Evolutionary conservation across 2,329 filamentous ascomycete species (phyloP).

Genomic region (Diaporthe batatas): DNA sequence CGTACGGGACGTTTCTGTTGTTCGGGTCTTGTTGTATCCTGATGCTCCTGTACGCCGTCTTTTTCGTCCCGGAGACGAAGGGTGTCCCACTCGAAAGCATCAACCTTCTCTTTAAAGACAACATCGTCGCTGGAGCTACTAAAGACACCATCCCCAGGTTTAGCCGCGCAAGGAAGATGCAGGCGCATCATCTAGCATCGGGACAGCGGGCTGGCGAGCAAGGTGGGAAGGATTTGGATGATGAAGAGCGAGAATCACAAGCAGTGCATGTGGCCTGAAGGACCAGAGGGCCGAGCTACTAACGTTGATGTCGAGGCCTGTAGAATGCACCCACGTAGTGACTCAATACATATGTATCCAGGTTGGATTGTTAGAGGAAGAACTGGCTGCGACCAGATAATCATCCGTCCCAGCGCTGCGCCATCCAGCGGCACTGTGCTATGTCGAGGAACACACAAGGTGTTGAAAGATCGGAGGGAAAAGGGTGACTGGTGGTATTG

Average conservation of each 20-base stretch:
- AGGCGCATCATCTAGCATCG: slow-evolving; percentile 17
- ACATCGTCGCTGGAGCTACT: slow-evolving; percentile 40
- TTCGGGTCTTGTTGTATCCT: slow-evolving; percentile 62
- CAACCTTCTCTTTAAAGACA: slow-evolving; percentile 39
- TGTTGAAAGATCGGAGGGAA: not conserved
- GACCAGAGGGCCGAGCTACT: not conserved
- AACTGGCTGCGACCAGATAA: no score
- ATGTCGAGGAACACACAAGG: not conserved
- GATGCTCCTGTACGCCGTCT: slow-evolving; percentile 61
- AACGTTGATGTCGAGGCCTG: not conserved
- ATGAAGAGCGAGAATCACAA: slow-evolving; percentile 22
- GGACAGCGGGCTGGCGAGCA: not conserved
- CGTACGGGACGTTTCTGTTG: slow-evolving; percentile 67
- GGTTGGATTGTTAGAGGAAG: not conserved
- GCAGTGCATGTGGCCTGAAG: slow-evolving; percentile 26
- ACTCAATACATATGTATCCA: not conserved
- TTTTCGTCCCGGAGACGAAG: slow-evolving; percentile 67
- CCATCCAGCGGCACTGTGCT: not conserved
- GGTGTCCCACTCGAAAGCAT: slow-evolving; percentile 60
- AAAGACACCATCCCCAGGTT: slow-evolving; percentile 38
- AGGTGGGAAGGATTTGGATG: slow-evolving; percentile 37
- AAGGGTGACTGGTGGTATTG: not conserved
- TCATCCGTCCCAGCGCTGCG: no score
- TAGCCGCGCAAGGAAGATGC: slow-evolving; percentile 36
- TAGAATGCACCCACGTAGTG: not conserved